Conservation (phyloP, 2,329 filamentous ascomycete species). For the Monilinia vaccinii-corymbosi region DNA sequence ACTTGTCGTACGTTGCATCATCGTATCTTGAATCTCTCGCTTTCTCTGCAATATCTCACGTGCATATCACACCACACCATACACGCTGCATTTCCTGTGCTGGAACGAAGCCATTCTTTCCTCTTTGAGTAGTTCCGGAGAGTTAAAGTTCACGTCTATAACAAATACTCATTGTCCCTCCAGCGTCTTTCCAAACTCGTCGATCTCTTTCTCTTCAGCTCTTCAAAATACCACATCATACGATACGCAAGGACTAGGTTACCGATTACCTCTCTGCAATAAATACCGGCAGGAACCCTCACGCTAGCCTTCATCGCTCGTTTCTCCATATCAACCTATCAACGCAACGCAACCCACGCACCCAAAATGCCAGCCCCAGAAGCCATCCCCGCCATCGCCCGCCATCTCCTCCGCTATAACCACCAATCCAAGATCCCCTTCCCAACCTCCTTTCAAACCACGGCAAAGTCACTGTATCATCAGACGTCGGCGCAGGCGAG, state of each 20-base stretch:
- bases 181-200: no score
- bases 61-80: neutral
- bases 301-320: no score
- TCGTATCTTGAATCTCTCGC: neutral
- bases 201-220: no score
- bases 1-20: neutral
- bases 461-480: neutral
- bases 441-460: neutral
- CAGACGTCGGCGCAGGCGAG: neutral
- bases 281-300: no score
- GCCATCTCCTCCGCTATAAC: neutral
- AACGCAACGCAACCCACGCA: no score
- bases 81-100: neutral
- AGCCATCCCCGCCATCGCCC: neutral
- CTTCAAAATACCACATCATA: no score
- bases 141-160: neutral
- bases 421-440: neutral
- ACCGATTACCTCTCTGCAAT: no score
- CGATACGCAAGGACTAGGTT: no score
- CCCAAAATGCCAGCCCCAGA: neutral
- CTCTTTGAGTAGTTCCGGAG: slow-evolving; percentile 1
- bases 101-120: neutral
- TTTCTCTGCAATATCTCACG: neutral
- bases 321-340: neutral
- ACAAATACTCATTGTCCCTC: no score